Conservation (phyloP, 257 asterid genomes). For the Solanum clarkiae region DNA sequence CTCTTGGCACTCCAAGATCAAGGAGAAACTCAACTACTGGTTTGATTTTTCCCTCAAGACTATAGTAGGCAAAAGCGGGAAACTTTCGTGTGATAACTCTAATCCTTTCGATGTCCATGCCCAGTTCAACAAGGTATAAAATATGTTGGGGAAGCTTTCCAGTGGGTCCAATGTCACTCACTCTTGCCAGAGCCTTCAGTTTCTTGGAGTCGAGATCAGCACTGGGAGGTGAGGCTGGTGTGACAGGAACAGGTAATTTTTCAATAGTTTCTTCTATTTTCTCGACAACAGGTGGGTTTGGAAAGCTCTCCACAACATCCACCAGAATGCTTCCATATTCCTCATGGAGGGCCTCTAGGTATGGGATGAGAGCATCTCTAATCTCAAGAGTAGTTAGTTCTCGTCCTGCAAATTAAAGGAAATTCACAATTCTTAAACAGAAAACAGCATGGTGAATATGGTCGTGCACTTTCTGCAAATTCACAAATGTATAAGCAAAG, state of each 20-base stretch:
- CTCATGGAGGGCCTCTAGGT: conserved; percentile 62
- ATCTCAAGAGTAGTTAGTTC: conserved; percentile 93
- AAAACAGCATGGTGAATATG: background rate
- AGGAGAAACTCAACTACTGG: conserved; percentile 86
- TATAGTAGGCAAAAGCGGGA: conserved; percentile 87
- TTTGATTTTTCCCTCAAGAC: conserved; percentile 89
- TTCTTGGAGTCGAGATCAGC: conserved; percentile 36
- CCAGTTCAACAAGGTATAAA: conserved; percentile 71
- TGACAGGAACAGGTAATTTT: conserved; percentile 16
- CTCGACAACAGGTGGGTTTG: conserved; percentile 49
- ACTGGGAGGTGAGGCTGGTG: conserved; percentile 32
- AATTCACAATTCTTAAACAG: background rate
- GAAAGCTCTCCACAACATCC: conserved; percentile 68
- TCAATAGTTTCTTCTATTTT: conserved; percentile 27
- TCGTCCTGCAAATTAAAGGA: conserved; percentile 43
- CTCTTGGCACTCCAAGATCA: conserved; percentile 58
- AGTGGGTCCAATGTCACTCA: conserved; percentile 41
- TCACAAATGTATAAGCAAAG: background rate
- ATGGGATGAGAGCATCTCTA: conserved; percentile 80
- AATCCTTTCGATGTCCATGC: conserved; percentile 70
- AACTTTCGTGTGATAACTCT: conserved; percentile 66
- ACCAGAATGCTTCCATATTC: conserved; percentile 54
- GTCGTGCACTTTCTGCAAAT: background rate
- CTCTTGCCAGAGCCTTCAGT: conserved; percentile 72
- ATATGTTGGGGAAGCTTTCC: conserved; percentile 74